phyloP scores from a whole-genome alignment of 345 rosid genomes.

The Triadica sebifera region DNA sequence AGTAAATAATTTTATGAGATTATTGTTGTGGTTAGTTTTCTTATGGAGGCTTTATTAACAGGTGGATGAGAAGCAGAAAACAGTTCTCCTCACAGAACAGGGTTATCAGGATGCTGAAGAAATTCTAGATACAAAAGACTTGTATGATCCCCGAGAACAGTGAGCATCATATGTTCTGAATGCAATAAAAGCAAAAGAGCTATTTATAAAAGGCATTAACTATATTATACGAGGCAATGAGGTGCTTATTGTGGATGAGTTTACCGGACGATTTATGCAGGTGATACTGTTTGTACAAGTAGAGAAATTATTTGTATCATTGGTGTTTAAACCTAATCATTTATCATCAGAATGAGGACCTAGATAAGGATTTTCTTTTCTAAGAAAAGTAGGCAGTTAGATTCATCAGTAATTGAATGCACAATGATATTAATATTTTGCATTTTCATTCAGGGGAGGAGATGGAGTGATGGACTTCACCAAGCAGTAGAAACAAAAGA shows the following conservation, averaged over 20 bases:
- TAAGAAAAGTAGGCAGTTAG: background rate
- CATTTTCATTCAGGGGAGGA: conserved; percentile 61
- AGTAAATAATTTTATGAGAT: background rate
- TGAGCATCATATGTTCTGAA: conserved; percentile 89
- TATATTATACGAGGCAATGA: conserved; percentile 91
- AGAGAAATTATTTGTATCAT: background rate
- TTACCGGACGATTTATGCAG: conserved; percentile 99
- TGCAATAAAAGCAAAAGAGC: conserved; percentile 93
- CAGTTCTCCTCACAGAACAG: conserved; percentile 87
- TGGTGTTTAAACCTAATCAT: background rate
- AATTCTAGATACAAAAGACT: conserved; percentile 82
- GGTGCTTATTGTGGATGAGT: conserved; percentile 95
- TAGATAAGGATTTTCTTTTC: background rate
- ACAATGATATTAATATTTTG: conserved; percentile 9
- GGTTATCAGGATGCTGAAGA: conserved; percentile 98
- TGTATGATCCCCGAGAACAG: conserved; percentile 95
- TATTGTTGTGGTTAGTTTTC: conserved; percentile 2
- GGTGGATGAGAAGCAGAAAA: conserved; percentile 97
- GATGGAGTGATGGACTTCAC: conserved; percentile 99
- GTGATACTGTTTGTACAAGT: conserved; percentile 35
- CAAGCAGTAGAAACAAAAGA: conserved; percentile 99
- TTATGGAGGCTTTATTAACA: conserved; percentile 34
- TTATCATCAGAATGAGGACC: background rate
- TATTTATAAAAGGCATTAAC: conserved; percentile 89
- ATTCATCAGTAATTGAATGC: background rate